Percentiles rank a stretch among this genome's conserved stretches.
Conservation (phyloP, 2,329 filamentous ascomycete genomes). For the Esteya vermicola region DNA sequence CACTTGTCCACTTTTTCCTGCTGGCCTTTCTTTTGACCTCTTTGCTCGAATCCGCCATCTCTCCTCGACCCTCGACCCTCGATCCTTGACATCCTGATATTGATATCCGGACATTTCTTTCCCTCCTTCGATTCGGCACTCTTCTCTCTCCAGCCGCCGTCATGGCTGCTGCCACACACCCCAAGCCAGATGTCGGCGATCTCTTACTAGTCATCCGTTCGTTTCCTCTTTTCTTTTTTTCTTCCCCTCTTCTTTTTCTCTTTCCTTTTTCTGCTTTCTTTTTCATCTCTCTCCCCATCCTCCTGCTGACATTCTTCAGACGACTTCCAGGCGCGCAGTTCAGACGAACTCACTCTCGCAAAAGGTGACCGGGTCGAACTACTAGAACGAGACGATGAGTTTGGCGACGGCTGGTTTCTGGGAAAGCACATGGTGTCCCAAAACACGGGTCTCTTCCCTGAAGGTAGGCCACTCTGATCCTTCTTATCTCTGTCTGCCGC, state of each 20-base stretch:
- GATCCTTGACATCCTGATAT: too few relatives aligned
- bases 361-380: constrained; percentile 78
- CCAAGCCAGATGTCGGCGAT: constrained; percentile 48
- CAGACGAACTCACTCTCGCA: constrained; percentile 77
- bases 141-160: constrained; percentile 3
- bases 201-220: constrained; percentile 59
- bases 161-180: constrained; percentile 19
- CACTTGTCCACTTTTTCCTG: not conserved
- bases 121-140: too few relatives aligned
- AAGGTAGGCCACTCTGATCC: constrained; percentile 42
- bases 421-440: constrained; percentile 60
- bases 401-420: constrained; percentile 77
- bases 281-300: not conserved
- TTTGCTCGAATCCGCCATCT: not conserved
- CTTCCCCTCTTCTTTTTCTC: not conserved
- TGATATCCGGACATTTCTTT: too few relatives aligned
- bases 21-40: not conserved
- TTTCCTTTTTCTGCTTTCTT: not conserved
- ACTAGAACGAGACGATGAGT: constrained; percentile 76
- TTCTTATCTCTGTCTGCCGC: not conserved
- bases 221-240: constrained; percentile 18
- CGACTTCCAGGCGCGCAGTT: constrained; percentile 81
- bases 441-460: constrained; percentile 67
- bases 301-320: constrained; percentile 35
- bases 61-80: too few relatives aligned